Evolutionary conservation across 2,329 filamentous ascomycete species (phyloP).

Genomic region (Microthyrium microscopicum): DNA sequence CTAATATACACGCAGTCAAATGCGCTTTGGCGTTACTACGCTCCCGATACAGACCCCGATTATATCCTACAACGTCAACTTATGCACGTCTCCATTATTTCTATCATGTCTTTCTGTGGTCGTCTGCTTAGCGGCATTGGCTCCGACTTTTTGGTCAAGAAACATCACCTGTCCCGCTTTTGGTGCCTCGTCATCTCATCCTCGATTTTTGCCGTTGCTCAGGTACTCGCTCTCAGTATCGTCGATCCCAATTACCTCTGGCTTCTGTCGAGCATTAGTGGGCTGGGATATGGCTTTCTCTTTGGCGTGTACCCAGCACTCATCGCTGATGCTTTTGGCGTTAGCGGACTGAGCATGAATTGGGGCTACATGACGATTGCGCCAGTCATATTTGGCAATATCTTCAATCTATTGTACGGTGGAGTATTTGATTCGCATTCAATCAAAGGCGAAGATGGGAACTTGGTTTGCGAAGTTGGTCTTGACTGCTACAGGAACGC

Average conservation of each 20-base stretch:
- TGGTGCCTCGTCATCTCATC: constrained; percentile 80
- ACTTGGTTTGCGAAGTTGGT: constrained; percentile 50
- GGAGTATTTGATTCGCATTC: constrained; percentile 68
- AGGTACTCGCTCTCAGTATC: constrained; percentile 59
- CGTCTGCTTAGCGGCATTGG: constrained; percentile 60
- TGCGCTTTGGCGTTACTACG: constrained; percentile 76
- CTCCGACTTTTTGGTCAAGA: constrained; percentile 77
- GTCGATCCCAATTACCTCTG: constrained; percentile 61
- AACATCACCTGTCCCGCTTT: constrained; percentile 61
- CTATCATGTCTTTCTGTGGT: constrained; percentile 69
- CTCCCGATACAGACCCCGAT: constrained; percentile 51
- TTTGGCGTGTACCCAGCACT: constrained; percentile 91
- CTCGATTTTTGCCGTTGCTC: constrained; percentile 60
- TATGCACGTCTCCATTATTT: constrained; percentile 89
- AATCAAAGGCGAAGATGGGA: constrained; percentile 51
- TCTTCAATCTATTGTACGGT: constrained; percentile 90
- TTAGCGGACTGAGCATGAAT: constrained; percentile 77
- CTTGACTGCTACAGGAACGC: constrained; percentile 65
- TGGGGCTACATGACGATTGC: constrained; percentile 92
- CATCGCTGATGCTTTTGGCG: constrained; percentile 73
- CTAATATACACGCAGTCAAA: constrained; percentile 30
- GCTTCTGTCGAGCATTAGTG: constrained; percentile 66
- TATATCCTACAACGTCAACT: constrained; percentile 72
- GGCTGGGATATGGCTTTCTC: constrained; percentile 79
- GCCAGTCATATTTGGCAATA: constrained; percentile 71